Conservation (phyloP, 352 stramenopile species). For the Pythium diclinum region DNA sequence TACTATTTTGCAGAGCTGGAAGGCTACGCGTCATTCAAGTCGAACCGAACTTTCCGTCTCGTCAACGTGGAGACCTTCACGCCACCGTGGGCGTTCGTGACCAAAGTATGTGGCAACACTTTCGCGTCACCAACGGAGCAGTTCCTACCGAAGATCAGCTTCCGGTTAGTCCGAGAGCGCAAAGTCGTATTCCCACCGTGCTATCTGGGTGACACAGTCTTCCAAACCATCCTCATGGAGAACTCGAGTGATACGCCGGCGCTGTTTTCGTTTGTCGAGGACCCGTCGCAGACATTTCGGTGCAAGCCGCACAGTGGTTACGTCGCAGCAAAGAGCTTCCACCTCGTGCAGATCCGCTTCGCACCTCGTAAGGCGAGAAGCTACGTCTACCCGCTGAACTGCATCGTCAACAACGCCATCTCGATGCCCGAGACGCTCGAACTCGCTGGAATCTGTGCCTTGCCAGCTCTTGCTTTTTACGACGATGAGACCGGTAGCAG, state of each 20-base stretch:
- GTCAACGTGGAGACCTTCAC: slow-evolving; percentile 91
- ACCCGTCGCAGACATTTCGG: slow-evolving; percentile 56
- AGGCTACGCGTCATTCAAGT: slow-evolving; percentile 88
- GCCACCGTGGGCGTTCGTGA: slow-evolving; percentile 84
- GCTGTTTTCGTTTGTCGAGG: slow-evolving; percentile 77
- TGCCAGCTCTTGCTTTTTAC: slow-evolving; percentile 51
- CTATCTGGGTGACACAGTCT: slow-evolving; percentile 86
- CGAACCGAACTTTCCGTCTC: slow-evolving; percentile 91
- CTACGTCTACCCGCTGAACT: slow-evolving; percentile 62
- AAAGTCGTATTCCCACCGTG: slow-evolving; percentile 84
- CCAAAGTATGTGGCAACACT: slow-evolving; percentile 83
- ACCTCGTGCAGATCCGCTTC: slow-evolving; percentile 82
- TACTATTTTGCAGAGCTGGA: slow-evolving; percentile 92
- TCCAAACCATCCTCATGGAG: slow-evolving; percentile 84
- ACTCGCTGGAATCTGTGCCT: slow-evolving; percentile 48
- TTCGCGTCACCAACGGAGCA: slow-evolving; percentile 80
- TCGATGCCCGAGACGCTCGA: slow-evolving; percentile 52
- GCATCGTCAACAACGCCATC: slow-evolving; percentile 67
- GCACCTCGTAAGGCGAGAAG: slow-evolving; percentile 39
- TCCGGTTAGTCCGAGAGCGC: slow-evolving; percentile 37
- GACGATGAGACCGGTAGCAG: slow-evolving; percentile 22
- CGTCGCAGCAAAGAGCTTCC: slow-evolving; percentile 74
- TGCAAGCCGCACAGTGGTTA: slow-evolving; percentile 72
- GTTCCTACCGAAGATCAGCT: slow-evolving; percentile 87
- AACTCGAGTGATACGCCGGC: slow-evolving; percentile 89